Base-by-base conservation (phyloP, 208 protist species). In the Zelonia costaricensis region DNA sequence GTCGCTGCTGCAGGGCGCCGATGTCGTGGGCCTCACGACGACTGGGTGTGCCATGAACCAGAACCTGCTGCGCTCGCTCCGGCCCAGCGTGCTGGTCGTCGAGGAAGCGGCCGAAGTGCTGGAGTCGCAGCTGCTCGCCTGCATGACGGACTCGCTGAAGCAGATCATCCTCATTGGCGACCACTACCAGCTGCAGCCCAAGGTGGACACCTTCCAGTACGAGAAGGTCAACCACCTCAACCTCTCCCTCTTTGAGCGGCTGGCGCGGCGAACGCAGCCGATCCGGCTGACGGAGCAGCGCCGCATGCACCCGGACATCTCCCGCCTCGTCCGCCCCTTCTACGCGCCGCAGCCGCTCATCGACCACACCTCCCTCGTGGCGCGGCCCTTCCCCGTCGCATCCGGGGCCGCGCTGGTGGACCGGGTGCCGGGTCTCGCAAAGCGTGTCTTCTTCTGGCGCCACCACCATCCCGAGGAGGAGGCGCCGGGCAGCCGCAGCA, bases 71-170 rank as follows among this genome's bases (percentile, higher is more conserved):
- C 78, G 85, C 28, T 88, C 80, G 0, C 72, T 97, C 8, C 69
- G 76, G 2, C 81, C 93, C 30, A 92, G 80, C 43, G 88, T 98
- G 40, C 61, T 98, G 30, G 72, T 98, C 16, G 88, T 97, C 25
- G 95, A 98, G 69, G 95, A 98, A 70, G 94, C 95, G 8, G 93
- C 91, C 3, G 95, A 98, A 65, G 89, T 98, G 33, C 74, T 97
- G 6, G 93, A 98, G 70, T 88, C 83, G 23, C 95, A 97, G 62
- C 58, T 97, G 33, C 67, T 98, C 25, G 88, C 92, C 39, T 94
- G 89, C 60, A 88, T 98, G 78, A 93, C 88, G 42, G 84, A 95
- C 64, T 96, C 90, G 3, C 70, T 97, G 30, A 66, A 89, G 69
- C 93, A 97, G 65, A 72, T 97, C 52, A 80, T 97, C 39, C 85